Conservation (phyloP, 768 basidiomycete genomes). For the Cystoderma amianthinum region DNA sequence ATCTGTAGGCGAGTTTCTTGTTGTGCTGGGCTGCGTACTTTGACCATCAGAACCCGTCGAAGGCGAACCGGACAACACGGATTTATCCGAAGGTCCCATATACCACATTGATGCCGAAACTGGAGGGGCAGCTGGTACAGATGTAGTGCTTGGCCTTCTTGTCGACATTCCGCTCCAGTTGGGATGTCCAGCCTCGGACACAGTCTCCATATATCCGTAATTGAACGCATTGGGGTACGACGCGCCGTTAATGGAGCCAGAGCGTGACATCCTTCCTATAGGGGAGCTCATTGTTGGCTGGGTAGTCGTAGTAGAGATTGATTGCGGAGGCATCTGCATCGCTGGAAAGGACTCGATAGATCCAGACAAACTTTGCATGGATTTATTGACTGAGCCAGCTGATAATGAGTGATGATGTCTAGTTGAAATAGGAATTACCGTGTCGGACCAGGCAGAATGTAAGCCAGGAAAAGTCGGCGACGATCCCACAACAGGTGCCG, state of each 20-base stretch:
- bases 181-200: slow-evolving; percentile 10
- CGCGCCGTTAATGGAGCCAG: slow-evolving; percentile 44
- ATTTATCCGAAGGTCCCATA: slow-evolving; percentile 9
- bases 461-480: slow-evolving; percentile 21
- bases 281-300: slow-evolving; percentile 22
- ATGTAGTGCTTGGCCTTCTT: background rate
- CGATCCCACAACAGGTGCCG: slow-evolving; percentile 9
- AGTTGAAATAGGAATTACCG: slow-evolving; percentile 19
- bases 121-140: slow-evolving; percentile 4
- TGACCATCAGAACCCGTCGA: slow-evolving; percentile 20
- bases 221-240: slow-evolving; percentile 30
- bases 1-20: slow-evolving; percentile 35
- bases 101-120: slow-evolving; percentile 7
- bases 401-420: slow-evolving; percentile 38
- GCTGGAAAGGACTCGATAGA: slow-evolving; percentile 10
- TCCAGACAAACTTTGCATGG: slow-evolving; percentile 8
- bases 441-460: slow-evolving; percentile 32
- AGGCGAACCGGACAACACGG: slow-evolving; percentile 15
- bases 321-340: slow-evolving; percentile 13
- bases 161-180: background rate
- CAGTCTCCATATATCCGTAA: slow-evolving; percentile 25
- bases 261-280: slow-evolving; percentile 51
- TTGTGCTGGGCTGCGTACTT: slow-evolving; percentile 18
- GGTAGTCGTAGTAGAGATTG: slow-evolving; percentile 1
- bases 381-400: slow-evolving; percentile 23